These are phyloP conservation scores for Rhynchosporium agropyri DNA, from an alignment of 2,329 filamentous ascomycete genomes.

Conservation along the genomic window DNA sequence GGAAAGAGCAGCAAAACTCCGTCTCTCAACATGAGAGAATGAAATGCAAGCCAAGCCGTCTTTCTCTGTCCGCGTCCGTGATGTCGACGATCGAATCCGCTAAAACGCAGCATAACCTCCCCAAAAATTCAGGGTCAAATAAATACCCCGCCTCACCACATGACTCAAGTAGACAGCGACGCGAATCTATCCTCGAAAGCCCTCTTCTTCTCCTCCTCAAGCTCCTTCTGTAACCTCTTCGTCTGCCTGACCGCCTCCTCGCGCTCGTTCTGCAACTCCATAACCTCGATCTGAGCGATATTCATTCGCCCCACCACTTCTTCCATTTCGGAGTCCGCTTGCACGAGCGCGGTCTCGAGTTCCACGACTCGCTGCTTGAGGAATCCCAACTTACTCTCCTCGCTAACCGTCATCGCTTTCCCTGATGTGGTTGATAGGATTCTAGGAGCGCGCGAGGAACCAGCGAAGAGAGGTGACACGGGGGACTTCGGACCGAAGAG, in stretches of 20 bases:
- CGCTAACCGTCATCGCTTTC: conserved; percentile 64
- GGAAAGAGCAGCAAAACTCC: conserved; percentile 10
- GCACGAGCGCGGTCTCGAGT: conserved; percentile 77
- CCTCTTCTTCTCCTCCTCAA: conserved; percentile 50
- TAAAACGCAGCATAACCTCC: conserved; percentile 19
- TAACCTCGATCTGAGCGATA: conserved; percentile 79
- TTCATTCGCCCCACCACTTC: conserved; percentile 84
- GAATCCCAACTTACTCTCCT: conserved; percentile 72
- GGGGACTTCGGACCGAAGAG: conserved; percentile 61
- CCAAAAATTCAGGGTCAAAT: neutral
- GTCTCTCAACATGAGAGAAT: conserved; percentile 6
- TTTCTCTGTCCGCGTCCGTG: too few relatives aligned
- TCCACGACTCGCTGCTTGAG: conserved; percentile 80
- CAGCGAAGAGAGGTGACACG: conserved; percentile 62
- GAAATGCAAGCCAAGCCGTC: conserved; percentile 5
- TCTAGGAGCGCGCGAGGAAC: conserved; percentile 55
- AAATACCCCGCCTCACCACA: neutral
- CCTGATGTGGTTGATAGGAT: conserved; percentile 52
- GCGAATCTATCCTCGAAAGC: conserved; percentile 40
- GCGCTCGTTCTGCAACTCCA: conserved; percentile 73
- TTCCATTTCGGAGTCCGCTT: conserved; percentile 81
- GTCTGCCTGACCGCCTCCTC: conserved; percentile 76
- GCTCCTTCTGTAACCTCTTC: conserved; percentile 66
- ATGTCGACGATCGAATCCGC: neutral
- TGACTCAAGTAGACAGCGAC: conserved; percentile 31